A percentile compares a stretch with the other conserved stretches of the same genome.
These are phyloP conservation scores for Penicillium diatomitis DNA, from an alignment of 495 filamentous ascomycete genomes.

Conservation along the genomic window DNA sequence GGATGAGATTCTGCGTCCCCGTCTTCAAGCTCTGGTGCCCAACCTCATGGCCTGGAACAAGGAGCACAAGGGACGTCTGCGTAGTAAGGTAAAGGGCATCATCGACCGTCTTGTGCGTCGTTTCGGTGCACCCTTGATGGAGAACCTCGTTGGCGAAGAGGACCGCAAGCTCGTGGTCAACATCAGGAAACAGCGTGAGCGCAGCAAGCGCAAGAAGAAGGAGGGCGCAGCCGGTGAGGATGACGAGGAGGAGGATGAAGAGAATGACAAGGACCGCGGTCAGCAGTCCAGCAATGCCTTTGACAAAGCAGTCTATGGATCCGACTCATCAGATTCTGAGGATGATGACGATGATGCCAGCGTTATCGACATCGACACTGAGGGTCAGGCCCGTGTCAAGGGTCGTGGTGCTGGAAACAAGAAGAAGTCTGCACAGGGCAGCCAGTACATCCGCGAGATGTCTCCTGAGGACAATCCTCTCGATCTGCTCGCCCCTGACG, in stretches of 20 bases:
- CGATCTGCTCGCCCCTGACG: slow-evolving; percentile 79
- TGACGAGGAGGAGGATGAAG: slow-evolving; percentile 40
- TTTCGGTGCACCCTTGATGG: slow-evolving; percentile 73
- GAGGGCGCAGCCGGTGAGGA: slow-evolving; percentile 44
- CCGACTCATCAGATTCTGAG: slow-evolving; percentile 62
- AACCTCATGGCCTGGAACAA: slow-evolving; percentile 93
- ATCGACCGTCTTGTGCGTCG: slow-evolving; percentile 84
- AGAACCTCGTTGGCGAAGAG: slow-evolving; percentile 60
- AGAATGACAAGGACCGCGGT: slow-evolving; percentile 25
- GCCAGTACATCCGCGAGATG: slow-evolving; percentile 83
- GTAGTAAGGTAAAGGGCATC: slow-evolving; percentile 94
- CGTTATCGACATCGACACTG: slow-evolving; percentile 47
- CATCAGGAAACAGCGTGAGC: slow-evolving; percentile 86
- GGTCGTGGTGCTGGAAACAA: slow-evolving; percentile 19
- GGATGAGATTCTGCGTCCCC: slow-evolving; percentile 60
- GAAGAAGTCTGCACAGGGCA: slow-evolving; percentile 41
- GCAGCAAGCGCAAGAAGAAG: slow-evolving; percentile 76
- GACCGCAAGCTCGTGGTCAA: slow-evolving; percentile 86
- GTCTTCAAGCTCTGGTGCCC: slow-evolving; percentile 65
- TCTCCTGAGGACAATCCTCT: slow-evolving; percentile 75
- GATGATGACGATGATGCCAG: slow-evolving; percentile 51
- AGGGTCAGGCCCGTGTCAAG: slow-evolving; percentile 27
- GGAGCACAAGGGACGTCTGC: slow-evolving; percentile 94
- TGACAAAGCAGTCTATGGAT: slow-evolving; percentile 90
- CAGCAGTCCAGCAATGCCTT: slow-evolving; percentile 74